phyloP scores from a whole-genome alignment of 108 stramenopile species.

The Cylindrotheca fusiformis region DNA sequence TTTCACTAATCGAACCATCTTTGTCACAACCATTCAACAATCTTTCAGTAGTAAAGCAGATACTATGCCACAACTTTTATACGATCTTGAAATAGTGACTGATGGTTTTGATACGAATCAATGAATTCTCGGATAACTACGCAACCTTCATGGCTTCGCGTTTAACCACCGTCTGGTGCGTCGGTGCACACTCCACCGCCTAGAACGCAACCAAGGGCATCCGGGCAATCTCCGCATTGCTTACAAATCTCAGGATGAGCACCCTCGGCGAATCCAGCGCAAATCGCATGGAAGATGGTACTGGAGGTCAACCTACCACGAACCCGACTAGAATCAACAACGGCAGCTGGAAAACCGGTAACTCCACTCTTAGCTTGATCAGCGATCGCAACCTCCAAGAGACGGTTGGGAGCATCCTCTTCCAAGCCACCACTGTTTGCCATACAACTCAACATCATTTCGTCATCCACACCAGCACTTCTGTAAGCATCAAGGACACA shows the following conservation, averaged over 20 bases:
- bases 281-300: conserved; percentile 89
- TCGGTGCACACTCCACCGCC: too few relatives aligned
- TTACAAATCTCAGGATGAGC: conserved; percentile 71
- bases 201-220: too few relatives aligned
- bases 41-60: too few relatives aligned
- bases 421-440: conserved; percentile 50
- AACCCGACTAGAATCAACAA: conserved; percentile 85
- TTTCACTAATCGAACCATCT: too few relatives aligned
- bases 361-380: conserved; percentile 58
- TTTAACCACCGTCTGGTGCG: too few relatives aligned
- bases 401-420: conserved; percentile 35
- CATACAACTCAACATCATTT: conserved; percentile 57
- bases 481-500: conserved; percentile 52
- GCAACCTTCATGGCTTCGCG: too few relatives aligned
- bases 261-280: conserved; percentile 80
- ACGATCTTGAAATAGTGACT: too few relatives aligned
- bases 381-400: conserved; percentile 74
- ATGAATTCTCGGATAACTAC: too few relatives aligned
- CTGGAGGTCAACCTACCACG: conserved; percentile 69
- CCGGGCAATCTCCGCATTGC: conserved; percentile 31
- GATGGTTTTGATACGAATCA: too few relatives aligned
- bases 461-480: conserved; percentile 30
- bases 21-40: too few relatives aligned
- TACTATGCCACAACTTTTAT: too few relatives aligned
- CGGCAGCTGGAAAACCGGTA: conserved; percentile 76